Evolutionary conservation across 306 rosid genomes (phyloP), one percentile per base, ranked within the genome.

Genomic region (Arachis stenosperma): DNA sequence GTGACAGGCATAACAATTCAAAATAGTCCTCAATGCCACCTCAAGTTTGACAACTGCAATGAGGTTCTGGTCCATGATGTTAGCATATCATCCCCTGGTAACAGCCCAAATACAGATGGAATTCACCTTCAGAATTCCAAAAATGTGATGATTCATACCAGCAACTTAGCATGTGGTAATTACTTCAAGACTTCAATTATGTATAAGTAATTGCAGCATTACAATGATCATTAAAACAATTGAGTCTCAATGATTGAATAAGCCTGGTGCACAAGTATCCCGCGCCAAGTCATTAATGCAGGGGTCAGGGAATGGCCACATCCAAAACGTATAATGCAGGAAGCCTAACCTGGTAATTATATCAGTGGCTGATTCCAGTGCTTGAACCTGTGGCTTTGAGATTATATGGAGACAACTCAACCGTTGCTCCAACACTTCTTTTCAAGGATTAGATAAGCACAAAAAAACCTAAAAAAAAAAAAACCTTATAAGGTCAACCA

Each of bases 71-170:
- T 94, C 55, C 98, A 86, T 75, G 85, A 84, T 75, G 77, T 91
- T 50, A 85, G 51, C 61, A 71, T 94, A 50, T 88, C 95, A 6
- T 94, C 98, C 39, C 98, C 98, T 2, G 96, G 89, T 27, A 79
- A 89, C 68, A 94, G 98, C 51, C 92, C 92, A 55, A 91, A 94
- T 80, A 94, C 98, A 1, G 98, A 94, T 65, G 98, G 98, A 69
- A 91, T 94, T 82, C 98, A 94, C 84, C 88, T 94, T 12, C 98
- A 94, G 84, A 87, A 91, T 80, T 91, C 98, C 85, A 85, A 75
- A 79, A 84, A 88, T 61, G 98, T 89, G 27, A 78, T 91, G 69
- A 94, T 94, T 81, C 82, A 91, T 66, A 75, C 81, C 85, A 78
- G 81, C 76, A 76, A 46, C 62, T 81, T 94, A 57, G 93, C 92